phyloP scores from a whole-genome alignment of 208 protist species.

The Trypanosoma conorhini region DNA sequence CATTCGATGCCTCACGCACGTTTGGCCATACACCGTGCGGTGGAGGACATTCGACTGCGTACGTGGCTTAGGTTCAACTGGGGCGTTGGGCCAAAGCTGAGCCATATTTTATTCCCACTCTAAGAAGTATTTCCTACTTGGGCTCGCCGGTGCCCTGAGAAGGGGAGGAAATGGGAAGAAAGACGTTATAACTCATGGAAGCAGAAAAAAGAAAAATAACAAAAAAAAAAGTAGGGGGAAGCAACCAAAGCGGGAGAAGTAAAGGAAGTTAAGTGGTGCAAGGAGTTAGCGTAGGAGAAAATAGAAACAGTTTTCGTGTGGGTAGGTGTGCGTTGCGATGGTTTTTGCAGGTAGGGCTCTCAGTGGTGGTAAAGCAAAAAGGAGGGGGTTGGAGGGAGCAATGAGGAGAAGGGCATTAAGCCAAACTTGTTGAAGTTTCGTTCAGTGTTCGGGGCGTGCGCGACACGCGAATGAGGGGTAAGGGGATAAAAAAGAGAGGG shows the following conservation, averaged over 20 bases:
- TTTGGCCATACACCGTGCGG: slow-evolving; percentile 66
- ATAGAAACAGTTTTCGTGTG: neutral
- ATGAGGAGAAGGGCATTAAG: neutral
- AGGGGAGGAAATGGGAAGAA: neutral
- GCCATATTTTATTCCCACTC: slow-evolving; percentile 23
- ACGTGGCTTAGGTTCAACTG: slow-evolving; percentile 65
- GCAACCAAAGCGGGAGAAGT: slow-evolving; percentile 5
- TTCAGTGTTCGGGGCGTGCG: too few species aligned
- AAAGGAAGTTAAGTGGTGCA: slow-evolving; percentile 5
- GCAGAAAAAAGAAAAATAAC: neutral
- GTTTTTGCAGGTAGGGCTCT: neutral
- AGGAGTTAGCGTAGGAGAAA: neutral
- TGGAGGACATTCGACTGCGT: slow-evolving; percentile 63
- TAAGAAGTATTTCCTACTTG: neutral
- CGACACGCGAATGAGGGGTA: too few species aligned
- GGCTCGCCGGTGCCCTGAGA: neutral
- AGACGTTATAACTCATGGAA: neutral
- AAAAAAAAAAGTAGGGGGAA: slow-evolving; percentile 19
- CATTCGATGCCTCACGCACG: slow-evolving; percentile 76
- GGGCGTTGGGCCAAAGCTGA: slow-evolving; percentile 31
- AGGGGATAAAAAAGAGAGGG: neutral
- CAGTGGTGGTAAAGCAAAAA: neutral
- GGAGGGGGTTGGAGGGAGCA: neutral
- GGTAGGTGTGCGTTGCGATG: neutral
- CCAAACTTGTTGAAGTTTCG: neutral